Evolutionary conservation across 1,139 yeast genomes (phyloP), one percentile per base, ranked within the genome.

Genomic region (Saccharomyces hybrid): DNA sequence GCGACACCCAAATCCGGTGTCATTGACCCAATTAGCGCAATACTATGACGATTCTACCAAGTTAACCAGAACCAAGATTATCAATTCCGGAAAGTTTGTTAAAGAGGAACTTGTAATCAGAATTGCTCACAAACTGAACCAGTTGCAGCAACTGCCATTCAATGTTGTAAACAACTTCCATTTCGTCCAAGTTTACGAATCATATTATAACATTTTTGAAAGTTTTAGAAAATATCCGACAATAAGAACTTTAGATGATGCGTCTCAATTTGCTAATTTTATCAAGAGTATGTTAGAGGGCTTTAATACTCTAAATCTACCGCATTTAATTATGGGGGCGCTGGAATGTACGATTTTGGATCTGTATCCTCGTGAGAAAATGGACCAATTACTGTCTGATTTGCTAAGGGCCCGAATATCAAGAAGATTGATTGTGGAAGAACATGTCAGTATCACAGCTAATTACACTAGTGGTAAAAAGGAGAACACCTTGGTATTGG

Each of bases 321-420:
- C 97, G 0, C 93, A 90, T 67, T 75, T 91, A 58, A 86, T 91
- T 78, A 88, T 89, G 91, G 98, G 97, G 2, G 90, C 95, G 0
- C 75, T 90, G 55, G 97, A 91, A 65, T 86, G 87, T 54, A 81
- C 90, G 13, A 81, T 85, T 49, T 72, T 85, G 48, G 77, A 81
- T 47, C 75, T 81, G 44, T 77, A 86, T 62, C 84, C 89, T 1
- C 83, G 82, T 55, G 71, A 75, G 1, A 75, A 83, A 50, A 72
- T 91, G 60, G 97, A 91, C 67, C 74, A 73, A 28, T 81, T 90
- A 63, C 82, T 90, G 79, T 82, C 90, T 19, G 79, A 86, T 2
- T 79, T 89, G 77, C 73, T 91, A 49, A 76, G 97, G 56, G 88
- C 95, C 5, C 79, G 99, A 65, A 88, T 91, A 49, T 86, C 96